Evolutionary conservation across 805 yeast genomes (phyloP).

Genomic region (Yarrowia sp.): DNA sequence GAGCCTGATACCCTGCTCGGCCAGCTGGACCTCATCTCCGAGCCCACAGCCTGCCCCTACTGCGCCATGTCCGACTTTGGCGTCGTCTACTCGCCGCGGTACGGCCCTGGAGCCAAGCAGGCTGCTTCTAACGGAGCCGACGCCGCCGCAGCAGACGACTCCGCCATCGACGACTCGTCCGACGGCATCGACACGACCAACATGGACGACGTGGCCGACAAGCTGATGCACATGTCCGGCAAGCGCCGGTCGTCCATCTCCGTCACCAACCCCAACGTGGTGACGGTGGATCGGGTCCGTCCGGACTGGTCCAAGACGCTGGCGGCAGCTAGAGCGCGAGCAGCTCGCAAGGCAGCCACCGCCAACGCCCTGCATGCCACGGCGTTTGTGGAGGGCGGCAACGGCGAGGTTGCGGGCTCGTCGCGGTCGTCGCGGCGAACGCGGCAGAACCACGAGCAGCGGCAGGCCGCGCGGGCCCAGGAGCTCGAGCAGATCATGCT

Average conservation of each 20-base stretch:
- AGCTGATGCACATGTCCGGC: constrained; percentile 21
- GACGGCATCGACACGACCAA: constrained; percentile 1
- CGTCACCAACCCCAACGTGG: constrained; percentile 64
- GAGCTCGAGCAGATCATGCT: constrained; percentile 75
- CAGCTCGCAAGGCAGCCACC: constrained; percentile 86
- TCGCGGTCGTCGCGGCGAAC: constrained; percentile 33
- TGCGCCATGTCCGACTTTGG: constrained; percentile 89
- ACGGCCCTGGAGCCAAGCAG: constrained; percentile 36
- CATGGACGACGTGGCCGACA: constrained; percentile 26
- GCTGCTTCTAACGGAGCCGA: background rate
- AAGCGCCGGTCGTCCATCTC: constrained; percentile 43
- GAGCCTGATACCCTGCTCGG: constrained; percentile 20
- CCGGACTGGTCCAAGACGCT: constrained; percentile 91
- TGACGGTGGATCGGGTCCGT: constrained; percentile 76
- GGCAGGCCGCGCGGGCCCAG: constrained; percentile 33
- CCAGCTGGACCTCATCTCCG: constrained; percentile 59
- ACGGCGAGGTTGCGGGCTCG: constrained; percentile 25
- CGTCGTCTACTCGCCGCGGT: constrained; percentile 73
- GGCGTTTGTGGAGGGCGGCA: constrained; percentile 54
- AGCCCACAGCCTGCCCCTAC: constrained; percentile 88
- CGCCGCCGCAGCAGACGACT: background rate
- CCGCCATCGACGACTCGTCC: constrained; percentile 1
- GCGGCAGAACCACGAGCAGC: constrained; percentile 29
- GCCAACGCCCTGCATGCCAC: constrained; percentile 93
- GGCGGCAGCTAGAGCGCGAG: constrained; percentile 64